These are phyloP conservation scores for Aspergillus candidus DNA, from an alignment of 2,329 filamentous ascomycete genomes.

Conservation along the genomic window DNA sequence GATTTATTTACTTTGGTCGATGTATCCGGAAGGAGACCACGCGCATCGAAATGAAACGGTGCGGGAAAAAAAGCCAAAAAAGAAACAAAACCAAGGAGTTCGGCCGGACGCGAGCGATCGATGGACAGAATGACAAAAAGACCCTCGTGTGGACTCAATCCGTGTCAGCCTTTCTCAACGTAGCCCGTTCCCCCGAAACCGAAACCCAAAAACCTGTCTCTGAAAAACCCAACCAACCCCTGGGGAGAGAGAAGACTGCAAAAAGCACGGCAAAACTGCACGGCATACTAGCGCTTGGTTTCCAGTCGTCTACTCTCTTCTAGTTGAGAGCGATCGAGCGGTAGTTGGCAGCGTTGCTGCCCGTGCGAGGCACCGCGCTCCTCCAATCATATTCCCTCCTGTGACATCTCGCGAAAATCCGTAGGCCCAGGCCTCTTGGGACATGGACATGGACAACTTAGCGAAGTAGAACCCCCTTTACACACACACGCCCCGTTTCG, in stretches of 20 bases:
- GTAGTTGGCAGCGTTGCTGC: slow-evolving; percentile 18
- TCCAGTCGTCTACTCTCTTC: slow-evolving; percentile 13
- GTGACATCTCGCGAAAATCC: slow-evolving; percentile 24
- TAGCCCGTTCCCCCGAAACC: no score
- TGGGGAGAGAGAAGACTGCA: slow-evolving; percentile 4
- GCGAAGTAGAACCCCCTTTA: slow-evolving; percentile 13
- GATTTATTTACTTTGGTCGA: no score
- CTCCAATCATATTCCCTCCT: slow-evolving; percentile 16
- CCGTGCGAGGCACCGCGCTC: slow-evolving; percentile 16
- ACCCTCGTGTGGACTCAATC: no score
- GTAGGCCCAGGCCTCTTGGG: slow-evolving; percentile 23
- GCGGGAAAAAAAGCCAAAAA: not conserved
- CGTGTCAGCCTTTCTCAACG: no score
- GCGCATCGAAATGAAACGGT: no score
- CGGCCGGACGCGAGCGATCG: no score
- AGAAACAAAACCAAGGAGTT: not conserved
- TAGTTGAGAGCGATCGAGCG: slow-evolving; percentile 13
- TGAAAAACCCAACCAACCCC: slow-evolving; percentile 2
- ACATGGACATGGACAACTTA: slow-evolving; percentile 10
- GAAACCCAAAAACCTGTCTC: no score
- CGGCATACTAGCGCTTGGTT: slow-evolving; percentile 11
- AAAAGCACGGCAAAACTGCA: slow-evolving; percentile 6
- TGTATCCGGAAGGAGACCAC: no score
- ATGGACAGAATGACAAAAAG: no score
- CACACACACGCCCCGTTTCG: slow-evolving; percentile 9